Percentiles rank a stretch among this genome's conserved stretches.
Conservation (phyloP, 2,329 filamentous ascomycete species). For the Spiromastix sp. region DNA sequence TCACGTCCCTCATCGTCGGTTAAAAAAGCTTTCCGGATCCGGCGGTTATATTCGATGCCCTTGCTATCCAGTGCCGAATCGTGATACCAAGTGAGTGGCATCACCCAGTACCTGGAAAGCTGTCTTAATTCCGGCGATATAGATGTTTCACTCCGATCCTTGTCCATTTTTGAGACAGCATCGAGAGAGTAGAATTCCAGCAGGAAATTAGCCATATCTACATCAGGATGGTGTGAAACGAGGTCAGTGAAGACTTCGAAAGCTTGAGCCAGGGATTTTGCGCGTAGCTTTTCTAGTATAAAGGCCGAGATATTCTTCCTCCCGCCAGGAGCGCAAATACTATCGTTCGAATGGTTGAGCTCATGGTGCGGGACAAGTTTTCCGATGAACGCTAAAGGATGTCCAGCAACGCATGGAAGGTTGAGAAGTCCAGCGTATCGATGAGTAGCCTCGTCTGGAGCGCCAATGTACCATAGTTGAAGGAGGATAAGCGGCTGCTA, state of each 20-base stretch:
- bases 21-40: neutral
- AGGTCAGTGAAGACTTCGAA: neutral
- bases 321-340: slow-evolving; percentile 1
- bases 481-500: slow-evolving; percentile 3
- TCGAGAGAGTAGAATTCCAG: slow-evolving; percentile 2
- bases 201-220: neutral
- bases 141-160: slow-evolving; percentile 2
- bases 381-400: slow-evolving; percentile 2
- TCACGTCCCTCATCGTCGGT: neutral
- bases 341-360: slow-evolving; percentile 4
- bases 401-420: slow-evolving; percentile 1
- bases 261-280: neutral
- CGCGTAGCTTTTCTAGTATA: neutral
- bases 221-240: neutral
- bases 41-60: slow-evolving; percentile 1
- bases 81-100: slow-evolving; percentile 3
- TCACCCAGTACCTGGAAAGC: slow-evolving; percentile 4
- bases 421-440: neutral
- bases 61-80: slow-evolving; percentile 1
- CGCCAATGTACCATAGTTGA: slow-evolving; percentile 4
- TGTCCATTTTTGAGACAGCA: neutral
- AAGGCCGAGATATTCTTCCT: slow-evolving; percentile 5
- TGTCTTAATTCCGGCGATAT: neutral
- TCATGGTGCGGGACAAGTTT: slow-evolving; percentile 2
- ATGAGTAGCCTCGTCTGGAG: slow-evolving; percentile 1